Percentiles rank a stretch among this genome's conserved stretches.
phyloP scores from a whole-genome alignment of 2,329 filamentous ascomycete species.

The Phialocephala subalpina region DNA sequence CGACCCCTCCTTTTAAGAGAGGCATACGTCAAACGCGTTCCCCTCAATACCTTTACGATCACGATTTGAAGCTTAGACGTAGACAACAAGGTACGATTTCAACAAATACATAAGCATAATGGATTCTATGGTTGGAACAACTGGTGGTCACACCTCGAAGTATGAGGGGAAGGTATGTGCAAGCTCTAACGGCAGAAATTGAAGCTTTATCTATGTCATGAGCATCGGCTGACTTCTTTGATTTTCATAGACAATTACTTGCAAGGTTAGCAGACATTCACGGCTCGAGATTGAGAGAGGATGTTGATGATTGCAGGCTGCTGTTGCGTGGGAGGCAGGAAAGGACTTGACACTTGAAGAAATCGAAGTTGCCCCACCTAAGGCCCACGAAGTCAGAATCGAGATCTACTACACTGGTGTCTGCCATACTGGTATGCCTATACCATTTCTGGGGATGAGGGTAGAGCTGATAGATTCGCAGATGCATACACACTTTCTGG shows the following conservation, averaged over 20 bases:
- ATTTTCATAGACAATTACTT: slow-evolving; percentile 42
- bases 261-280: slow-evolving; percentile 40
- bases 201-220: slow-evolving; percentile 16
- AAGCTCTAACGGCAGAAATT: neutral
- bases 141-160: slow-evolving; percentile 8
- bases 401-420: slow-evolving; percentile 98
- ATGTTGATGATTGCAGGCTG: slow-evolving; percentile 63
- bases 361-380: slow-evolving; percentile 88
- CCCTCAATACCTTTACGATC: neutral
- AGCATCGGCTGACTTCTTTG: slow-evolving; percentile 18
- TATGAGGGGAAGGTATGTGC: slow-evolving; percentile 24
- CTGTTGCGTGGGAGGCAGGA: slow-evolving; percentile 96
- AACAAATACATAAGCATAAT: slow-evolving; percentile 15
- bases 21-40: slow-evolving; percentile 9
- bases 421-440: slow-evolving; percentile 85
- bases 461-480: slow-evolving; percentile 43
- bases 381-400: slow-evolving; percentile 94
- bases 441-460: neutral
- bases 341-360: slow-evolving; percentile 91
- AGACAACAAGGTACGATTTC: slow-evolving; percentile 9
- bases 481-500: slow-evolving; percentile 95
- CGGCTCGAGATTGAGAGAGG: neutral
- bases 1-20: slow-evolving; percentile 12
- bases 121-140: slow-evolving; percentile 10
- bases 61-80: neutral